Evolutionary conservation across 2,329 filamentous ascomycete species (phyloP).

Genomic region (Periglandula ipomoeae): DNA sequence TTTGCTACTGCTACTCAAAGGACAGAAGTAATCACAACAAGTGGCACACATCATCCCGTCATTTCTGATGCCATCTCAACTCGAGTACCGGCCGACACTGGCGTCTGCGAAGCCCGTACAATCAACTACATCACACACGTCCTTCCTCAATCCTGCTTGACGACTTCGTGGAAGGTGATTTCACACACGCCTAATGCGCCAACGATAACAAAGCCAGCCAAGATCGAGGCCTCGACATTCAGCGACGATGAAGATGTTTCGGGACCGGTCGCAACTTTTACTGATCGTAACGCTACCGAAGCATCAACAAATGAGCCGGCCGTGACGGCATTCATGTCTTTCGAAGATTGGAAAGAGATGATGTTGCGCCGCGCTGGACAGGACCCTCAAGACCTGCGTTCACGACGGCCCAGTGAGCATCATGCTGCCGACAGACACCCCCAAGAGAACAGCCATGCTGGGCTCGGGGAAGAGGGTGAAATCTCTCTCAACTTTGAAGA

Average conservation of each 20-base stretch:
- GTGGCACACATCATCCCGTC: neutral
- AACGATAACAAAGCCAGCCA: neutral
- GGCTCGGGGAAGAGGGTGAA: constrained; percentile 79
- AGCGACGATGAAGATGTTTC: neutral
- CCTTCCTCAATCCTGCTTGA: constrained; percentile 66
- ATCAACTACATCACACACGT: constrained; percentile 78
- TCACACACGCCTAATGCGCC: constrained; percentile 10
- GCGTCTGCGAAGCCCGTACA: constrained; percentile 47
- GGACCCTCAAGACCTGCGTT: constrained; percentile 54
- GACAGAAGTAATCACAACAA: neutral
- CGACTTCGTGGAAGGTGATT: constrained; percentile 44
- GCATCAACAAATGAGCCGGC: constrained; percentile 7
- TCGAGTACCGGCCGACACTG: neutral
- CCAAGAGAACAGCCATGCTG: constrained; percentile 62
- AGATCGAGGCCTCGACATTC: neutral
- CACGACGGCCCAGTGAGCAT: constrained; percentile 47
- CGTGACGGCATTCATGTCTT: constrained; percentile 67
- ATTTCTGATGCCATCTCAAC: neutral
- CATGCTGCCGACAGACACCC: constrained; percentile 38
- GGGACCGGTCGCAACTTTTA: neutral
- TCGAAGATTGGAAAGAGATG: constrained; percentile 96
- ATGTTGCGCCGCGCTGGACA: constrained; percentile 82
- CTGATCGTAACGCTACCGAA: constrained; percentile 4
- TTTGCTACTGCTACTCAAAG: neutral
- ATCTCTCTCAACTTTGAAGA: constrained; percentile 53